phyloP scores from a whole-genome alignment of 164 flowering plant genomes.

The Aristolochia californica region DNA sequence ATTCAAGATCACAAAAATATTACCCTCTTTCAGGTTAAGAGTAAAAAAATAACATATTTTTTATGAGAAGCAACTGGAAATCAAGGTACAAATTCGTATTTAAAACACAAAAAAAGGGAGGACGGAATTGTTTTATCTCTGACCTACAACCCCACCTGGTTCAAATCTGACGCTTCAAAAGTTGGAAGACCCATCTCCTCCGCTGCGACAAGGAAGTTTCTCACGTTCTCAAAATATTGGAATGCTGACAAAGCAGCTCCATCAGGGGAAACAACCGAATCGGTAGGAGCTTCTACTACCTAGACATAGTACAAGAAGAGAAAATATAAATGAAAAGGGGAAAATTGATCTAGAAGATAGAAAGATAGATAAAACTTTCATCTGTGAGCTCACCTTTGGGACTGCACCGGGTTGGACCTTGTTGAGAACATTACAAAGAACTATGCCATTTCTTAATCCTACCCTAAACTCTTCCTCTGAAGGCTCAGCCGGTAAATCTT shows the following conservation, averaged over 20 bases:
- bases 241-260: slow-evolving; percentile 92
- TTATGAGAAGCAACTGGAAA: too few relatives aligned
- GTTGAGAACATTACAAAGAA: slow-evolving; percentile 76
- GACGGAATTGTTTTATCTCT: too few relatives aligned
- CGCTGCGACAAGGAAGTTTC: slow-evolving; percentile 79
- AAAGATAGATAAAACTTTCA: not conserved
- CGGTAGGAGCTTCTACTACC: slow-evolving; percentile 87
- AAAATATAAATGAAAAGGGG: not conserved
- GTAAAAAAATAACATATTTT: too few relatives aligned
- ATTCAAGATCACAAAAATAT: too few relatives aligned
- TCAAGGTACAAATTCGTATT: too few relatives aligned
- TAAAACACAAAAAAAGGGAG: too few relatives aligned
- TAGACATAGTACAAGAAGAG: slow-evolving; percentile 13
- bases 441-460: slow-evolving; percentile 73
- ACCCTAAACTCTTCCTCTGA: slow-evolving; percentile 80
- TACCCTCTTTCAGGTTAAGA: too few relatives aligned
- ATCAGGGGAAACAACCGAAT: slow-evolving; percentile 67
- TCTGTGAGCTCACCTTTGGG: slow-evolving; percentile 43
- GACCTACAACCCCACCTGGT: slow-evolving; percentile 43
- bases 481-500: slow-evolving; percentile 84
- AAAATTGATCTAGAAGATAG: not conserved
- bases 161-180: slow-evolving; percentile 96
- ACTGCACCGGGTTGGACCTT: slow-evolving; percentile 81
- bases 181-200: slow-evolving; percentile 84
- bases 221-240: slow-evolving; percentile 95